phyloP scores from a whole-genome alignment of 495 filamentous ascomycete genomes.

The Aspergillus sclerotioniger region DNA sequence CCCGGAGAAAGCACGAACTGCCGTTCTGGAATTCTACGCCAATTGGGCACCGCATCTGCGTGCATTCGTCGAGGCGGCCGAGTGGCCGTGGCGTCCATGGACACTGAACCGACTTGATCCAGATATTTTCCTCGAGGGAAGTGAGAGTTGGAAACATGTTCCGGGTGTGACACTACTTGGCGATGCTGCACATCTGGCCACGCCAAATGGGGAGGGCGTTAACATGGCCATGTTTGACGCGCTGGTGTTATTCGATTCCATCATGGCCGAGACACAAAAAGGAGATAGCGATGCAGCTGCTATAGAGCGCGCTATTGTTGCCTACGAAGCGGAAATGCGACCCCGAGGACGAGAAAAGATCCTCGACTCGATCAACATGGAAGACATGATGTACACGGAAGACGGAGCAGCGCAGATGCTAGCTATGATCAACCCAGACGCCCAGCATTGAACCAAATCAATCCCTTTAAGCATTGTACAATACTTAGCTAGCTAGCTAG shows the following conservation, averaged over 20 bases:
- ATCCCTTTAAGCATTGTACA: too few species aligned
- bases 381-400: conserved; percentile 14
- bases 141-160: background rate
- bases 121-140: background rate
- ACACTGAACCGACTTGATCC: conserved; percentile 14
- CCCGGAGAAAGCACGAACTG: conserved; percentile 11
- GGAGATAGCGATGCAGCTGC: background rate
- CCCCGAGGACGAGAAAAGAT: conserved; percentile 16
- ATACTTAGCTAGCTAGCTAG: too few species aligned
- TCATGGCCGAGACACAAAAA: background rate
- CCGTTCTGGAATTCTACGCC: conserved; percentile 1
- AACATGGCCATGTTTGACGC: background rate
- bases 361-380: conserved; percentile 11
- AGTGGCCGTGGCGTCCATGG: conserved; percentile 17
- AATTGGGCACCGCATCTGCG: conserved; percentile 15
- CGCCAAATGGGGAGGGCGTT: background rate
- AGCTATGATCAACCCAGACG: background rate
- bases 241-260: conserved; percentile 12
- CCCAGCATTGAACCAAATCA: too few species aligned
- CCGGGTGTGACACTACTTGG: background rate
- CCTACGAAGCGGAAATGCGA: conserved; percentile 21
- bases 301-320: conserved; percentile 15
- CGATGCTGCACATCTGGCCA: background rate
- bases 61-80: conserved; percentile 12
- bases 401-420: conserved; percentile 16